phyloP scores from a whole-genome alignment of 371 early-diverging fungal species.

The Mucor circinelloides region DNA sequence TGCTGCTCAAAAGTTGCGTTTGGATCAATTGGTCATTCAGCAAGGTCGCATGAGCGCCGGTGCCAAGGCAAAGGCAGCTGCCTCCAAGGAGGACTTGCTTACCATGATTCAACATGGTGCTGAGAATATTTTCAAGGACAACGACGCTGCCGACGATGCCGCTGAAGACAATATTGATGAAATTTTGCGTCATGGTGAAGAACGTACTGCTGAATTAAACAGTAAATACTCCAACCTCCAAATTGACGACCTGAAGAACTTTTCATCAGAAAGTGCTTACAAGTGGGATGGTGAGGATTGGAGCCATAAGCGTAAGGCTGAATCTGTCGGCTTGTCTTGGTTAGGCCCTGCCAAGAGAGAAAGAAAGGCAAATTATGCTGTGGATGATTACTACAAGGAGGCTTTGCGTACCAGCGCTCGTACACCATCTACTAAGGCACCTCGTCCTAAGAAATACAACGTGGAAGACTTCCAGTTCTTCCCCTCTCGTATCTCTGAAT shows the following conservation, averaged over 20 bases:
- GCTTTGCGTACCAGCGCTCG: slow-evolving; percentile 66
- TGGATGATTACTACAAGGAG: slow-evolving; percentile 89
- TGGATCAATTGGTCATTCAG: slow-evolving; percentile 99
- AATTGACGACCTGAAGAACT: slow-evolving; percentile 88
- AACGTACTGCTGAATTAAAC: slow-evolving; percentile 90
- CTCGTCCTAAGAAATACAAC: slow-evolving; percentile 66
- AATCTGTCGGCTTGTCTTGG: slow-evolving; percentile 64
- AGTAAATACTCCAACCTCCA: slow-evolving; percentile 86
- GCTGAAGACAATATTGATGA: slow-evolving; percentile 87
- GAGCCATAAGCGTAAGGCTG: slow-evolving; percentile 62
- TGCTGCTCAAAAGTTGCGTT: slow-evolving; percentile 94
- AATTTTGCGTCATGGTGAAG: slow-evolving; percentile 84
- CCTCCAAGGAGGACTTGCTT: slow-evolving; percentile 86
- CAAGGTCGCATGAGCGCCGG: slow-evolving; percentile 70
- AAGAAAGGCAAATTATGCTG: slow-evolving; percentile 83
- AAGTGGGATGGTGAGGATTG: slow-evolving; percentile 98
- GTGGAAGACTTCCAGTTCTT: slow-evolving; percentile 93
- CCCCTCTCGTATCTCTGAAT: slow-evolving; percentile 75
- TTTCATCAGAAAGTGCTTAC: slow-evolving; percentile 80
- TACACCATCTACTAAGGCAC: slow-evolving; percentile 54
- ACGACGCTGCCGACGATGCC: slow-evolving; percentile 55
- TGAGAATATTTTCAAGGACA: slow-evolving; percentile 77
- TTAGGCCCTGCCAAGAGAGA: slow-evolving; percentile 92
- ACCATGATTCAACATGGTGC: slow-evolving; percentile 98
- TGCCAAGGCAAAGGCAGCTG: slow-evolving; percentile 21